Evolutionary conservation across 2,329 filamentous ascomycete species (phyloP).

Genomic region (Colletotrichum gloeosporioides): DNA sequence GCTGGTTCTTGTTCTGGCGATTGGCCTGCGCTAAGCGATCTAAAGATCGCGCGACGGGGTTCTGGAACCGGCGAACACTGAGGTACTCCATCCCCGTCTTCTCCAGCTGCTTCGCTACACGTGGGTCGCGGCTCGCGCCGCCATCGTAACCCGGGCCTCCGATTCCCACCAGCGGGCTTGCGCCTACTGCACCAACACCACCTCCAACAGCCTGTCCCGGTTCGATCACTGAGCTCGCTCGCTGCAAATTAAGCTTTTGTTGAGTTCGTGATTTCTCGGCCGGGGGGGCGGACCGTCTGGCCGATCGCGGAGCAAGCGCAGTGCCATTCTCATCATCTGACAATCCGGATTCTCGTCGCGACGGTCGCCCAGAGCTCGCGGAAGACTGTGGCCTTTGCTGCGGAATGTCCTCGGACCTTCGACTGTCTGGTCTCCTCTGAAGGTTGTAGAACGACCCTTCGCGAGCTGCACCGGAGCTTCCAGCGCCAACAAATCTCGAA

Average conservation of each 20-base stretch:
- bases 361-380: slow-evolving; percentile 35
- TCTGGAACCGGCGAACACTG: slow-evolving; percentile 75
- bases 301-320: slow-evolving; percentile 51
- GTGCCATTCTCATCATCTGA: slow-evolving; percentile 43
- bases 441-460: slow-evolving; percentile 59
- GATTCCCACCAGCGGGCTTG: slow-evolving; percentile 56
- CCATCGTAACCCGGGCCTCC: slow-evolving; percentile 61
- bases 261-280: slow-evolving; percentile 71
- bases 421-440: slow-evolving; percentile 29
- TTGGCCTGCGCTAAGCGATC: slow-evolving; percentile 36
- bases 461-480: slow-evolving; percentile 53
- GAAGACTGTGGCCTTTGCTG: slow-evolving; percentile 47
- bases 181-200: slow-evolving; percentile 43
- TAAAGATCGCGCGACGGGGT: slow-evolving; percentile 70
- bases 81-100: slow-evolving; percentile 75
- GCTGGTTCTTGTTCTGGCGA: slow-evolving; percentile 53
- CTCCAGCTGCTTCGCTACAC: slow-evolving; percentile 69
- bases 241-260: slow-evolving; percentile 77
- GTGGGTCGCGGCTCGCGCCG: slow-evolving; percentile 59
- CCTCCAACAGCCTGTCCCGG: slow-evolving; percentile 54
- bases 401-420: slow-evolving; percentile 36
- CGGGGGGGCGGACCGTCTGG: slow-evolving; percentile 42
- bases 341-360: background rate
- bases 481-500: slow-evolving; percentile 63
- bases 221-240: slow-evolving; percentile 75